Base-by-base conservation (phyloP, 2,329 filamentous ascomycete genomes). In the Talaromyces sp. region DNA sequence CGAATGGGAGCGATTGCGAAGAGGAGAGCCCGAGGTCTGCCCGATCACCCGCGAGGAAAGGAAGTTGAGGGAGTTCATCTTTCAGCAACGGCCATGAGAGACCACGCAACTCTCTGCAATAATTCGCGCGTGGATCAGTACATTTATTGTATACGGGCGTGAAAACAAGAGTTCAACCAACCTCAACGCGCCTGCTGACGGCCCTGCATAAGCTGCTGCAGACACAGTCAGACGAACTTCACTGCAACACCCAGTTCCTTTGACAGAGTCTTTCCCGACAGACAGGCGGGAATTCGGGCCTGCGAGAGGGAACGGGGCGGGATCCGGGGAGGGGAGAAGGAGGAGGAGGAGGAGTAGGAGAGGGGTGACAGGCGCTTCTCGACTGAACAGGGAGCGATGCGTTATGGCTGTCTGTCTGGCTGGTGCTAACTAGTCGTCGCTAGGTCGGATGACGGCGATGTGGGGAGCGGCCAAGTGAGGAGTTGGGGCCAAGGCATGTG, bases 21-120 rank as follows among this genome's bases (percentile, higher is more conserved):
- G 72, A 62, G 68, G 72, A 58, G 82, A 74, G 63, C 78, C 77
- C 66, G 83, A 80, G 66, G 83, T 82, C 72, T 81, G 81, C 72
- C 85, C 84, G 72, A 87, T 85, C 75, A 93, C 90, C 80, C 90
- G 88, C 75, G 91, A 87, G 72, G 92, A 95, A 76, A 97, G 86
- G 76, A 96, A 91, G 81, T 95, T 96, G 82, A 96, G 83, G 71
- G 93, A 96, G 87, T 97, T 97, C 93, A 97, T 97, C 80, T 84
- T 90, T 82, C 78, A 77, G 73, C 70, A 68, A 67, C 71, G 73
- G 79, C 78, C 80, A 82, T 82, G 73, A 74, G 76, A 17, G 72
- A 68, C 69, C 70, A 70, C 72, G 69, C 72, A 71, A 69, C 63
- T 70, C 67, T 75, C 72, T 76, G 68, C 58, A 65, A 19, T 8